Evolutionary conservation across 257 asterid genomes (phyloP).

Genomic region (Jaltomata sinuosa): DNA sequence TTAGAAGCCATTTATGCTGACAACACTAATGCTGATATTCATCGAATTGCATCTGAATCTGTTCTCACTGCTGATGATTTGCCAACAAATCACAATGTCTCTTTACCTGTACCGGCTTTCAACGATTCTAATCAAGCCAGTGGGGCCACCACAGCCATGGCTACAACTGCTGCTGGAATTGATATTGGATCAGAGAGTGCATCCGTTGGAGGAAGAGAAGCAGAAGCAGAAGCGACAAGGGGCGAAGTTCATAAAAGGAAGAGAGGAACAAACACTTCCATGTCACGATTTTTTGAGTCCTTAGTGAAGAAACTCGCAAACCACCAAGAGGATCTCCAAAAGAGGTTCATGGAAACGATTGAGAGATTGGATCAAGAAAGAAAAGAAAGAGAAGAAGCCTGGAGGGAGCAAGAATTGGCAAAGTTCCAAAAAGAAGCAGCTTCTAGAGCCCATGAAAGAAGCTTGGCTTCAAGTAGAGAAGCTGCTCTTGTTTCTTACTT

Average conservation of each 20-base stretch:
- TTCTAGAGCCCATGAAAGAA: constrained; percentile 31
- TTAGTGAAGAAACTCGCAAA: constrained; percentile 36
- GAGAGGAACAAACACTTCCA: constrained; percentile 8
- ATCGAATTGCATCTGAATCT: constrained; percentile 21
- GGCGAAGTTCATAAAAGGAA: constrained; percentile 3
- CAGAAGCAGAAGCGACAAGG: not conserved
- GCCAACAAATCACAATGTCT: constrained; percentile 2
- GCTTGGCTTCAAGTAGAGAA: constrained; percentile 31
- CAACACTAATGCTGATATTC: constrained; percentile 9
- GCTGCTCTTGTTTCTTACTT: constrained; percentile 42
- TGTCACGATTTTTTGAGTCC: constrained; percentile 30
- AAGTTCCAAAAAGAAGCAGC: constrained; percentile 26
- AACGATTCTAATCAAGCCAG: not conserved
- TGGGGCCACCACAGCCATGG: not conserved
- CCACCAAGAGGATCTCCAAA: constrained; percentile 44
- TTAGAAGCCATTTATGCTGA: constrained; percentile 49
- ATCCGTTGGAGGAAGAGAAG: constrained; percentile 4
- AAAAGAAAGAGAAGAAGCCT: constrained; percentile 38
- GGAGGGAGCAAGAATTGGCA: constrained; percentile 42
- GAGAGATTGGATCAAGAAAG: constrained; percentile 53
- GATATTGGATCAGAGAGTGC: constrained; percentile 9
- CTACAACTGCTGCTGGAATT: not conserved
- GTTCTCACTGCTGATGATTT: not conserved
- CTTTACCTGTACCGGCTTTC: not conserved
- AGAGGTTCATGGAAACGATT: constrained; percentile 30